A percentile compares a stretch with the other conserved stretches of the same genome.
These are phyloP conservation scores for Ammopiptanthus mongolicus DNA, from an alignment of 306 rosid species.

Conservation along the genomic window DNA sequence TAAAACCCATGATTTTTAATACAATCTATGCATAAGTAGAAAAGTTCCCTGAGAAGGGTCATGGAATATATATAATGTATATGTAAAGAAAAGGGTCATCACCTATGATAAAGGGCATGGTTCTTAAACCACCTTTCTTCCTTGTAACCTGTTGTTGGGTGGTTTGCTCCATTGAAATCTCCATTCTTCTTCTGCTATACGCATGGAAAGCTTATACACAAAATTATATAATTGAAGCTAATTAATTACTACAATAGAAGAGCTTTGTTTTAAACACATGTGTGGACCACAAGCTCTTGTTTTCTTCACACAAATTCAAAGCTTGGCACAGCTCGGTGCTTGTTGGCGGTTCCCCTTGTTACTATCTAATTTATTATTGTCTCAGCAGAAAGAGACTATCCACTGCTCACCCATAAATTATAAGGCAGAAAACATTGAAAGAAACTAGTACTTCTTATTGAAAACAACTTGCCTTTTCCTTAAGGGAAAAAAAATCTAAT, in stretches of 20 bases:
- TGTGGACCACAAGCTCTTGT: conserved; percentile 21
- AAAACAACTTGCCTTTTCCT: neutral
- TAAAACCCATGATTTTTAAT: neutral
- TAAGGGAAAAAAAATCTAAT: neutral
- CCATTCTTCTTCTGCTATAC: conserved; percentile 27
- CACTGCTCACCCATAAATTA: neutral
- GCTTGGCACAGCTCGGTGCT: neutral
- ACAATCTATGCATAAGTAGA: neutral
- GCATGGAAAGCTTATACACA: neutral
- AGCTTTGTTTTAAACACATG: conserved; percentile 8
- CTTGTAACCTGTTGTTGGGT: conserved; percentile 20
- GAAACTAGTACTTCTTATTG: neutral
- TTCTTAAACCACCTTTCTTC: conserved; percentile 65
- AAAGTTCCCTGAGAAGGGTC: neutral
- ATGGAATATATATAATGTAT: neutral
- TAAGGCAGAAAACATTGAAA: neutral
- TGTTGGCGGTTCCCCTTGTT: conserved; percentile 12
- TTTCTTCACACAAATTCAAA: neutral
- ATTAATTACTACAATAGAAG: neutral
- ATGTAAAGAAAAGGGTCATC: conserved; percentile 6
- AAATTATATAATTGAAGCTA: neutral
- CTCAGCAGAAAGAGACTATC: neutral
- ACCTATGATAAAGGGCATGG: conserved; percentile 86
- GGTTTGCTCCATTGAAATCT: conserved; percentile 32
- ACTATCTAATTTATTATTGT: neutral